These are phyloP conservation scores for Hortiboletus rubellus DNA, from an alignment of 1,284 basidiomycete genomes.

Conservation along the genomic window DNA sequence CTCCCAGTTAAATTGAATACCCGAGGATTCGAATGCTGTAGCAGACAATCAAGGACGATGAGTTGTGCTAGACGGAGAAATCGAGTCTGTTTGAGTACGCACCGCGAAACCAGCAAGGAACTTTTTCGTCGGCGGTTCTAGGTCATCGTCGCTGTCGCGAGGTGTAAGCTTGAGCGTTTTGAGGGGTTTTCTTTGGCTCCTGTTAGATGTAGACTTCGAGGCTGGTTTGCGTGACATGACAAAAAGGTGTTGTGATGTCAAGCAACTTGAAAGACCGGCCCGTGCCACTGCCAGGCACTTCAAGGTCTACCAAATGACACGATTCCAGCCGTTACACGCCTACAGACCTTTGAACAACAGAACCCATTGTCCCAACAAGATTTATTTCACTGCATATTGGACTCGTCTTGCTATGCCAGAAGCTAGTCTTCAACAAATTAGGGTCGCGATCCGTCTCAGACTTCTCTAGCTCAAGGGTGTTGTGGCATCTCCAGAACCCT, in stretches of 20 bases:
- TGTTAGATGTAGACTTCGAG: conserved; percentile 15
- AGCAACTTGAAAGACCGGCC: too few relatives aligned
- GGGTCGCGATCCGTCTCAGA: not conserved
- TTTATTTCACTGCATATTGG: not conserved
- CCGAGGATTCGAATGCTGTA: conserved; percentile 39
- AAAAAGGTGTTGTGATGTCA: too few relatives aligned
- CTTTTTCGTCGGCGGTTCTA: conserved; percentile 34
- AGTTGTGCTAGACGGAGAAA: not conserved
- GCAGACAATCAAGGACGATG: not conserved
- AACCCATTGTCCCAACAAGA: not conserved
- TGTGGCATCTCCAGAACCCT: conserved; percentile 1
- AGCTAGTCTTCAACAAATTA: too few relatives aligned
- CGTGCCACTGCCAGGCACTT: too few relatives aligned
- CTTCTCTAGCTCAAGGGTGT: conserved; percentile 1
- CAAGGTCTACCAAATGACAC: too few relatives aligned
- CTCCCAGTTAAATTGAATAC: conserved; percentile 36
- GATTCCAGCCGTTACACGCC: too few relatives aligned
- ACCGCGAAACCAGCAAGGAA: conserved; percentile 33
- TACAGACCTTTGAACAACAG: not conserved
- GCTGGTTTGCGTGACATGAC: conserved; percentile 25
- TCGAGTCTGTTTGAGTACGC: not conserved
- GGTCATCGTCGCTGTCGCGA: conserved; percentile 18
- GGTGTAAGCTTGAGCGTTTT: conserved; percentile 41
- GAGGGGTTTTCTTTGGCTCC: conserved; percentile 26
- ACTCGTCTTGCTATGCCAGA: not conserved